Evolutionary conservation across 228 moss, liverwort and hornwort species (phyloP), one percentile per base, ranked within the genome.

Genomic region (Sphagnum fallax): DNA sequence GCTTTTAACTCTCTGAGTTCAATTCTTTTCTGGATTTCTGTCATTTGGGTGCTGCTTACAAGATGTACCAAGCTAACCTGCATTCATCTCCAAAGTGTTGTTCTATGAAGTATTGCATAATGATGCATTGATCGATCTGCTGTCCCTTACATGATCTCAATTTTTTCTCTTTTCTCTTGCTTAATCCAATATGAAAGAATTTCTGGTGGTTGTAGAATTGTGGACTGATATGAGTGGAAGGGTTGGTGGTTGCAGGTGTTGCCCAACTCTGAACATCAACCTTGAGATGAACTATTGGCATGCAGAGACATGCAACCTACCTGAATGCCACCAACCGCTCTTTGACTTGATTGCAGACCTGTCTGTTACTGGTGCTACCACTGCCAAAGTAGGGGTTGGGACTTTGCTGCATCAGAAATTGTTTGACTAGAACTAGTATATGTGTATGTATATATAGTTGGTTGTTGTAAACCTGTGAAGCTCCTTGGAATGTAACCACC

Each of bases 261-360:
- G 93, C 68, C 96, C 93, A 49, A 93, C 93, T 15, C 80, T 97
- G 52, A 97, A 97, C 79, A 93, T 97, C 71, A 97, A 97, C 73
- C 72, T 93, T 75, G 91, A 93, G 67, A 97, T 97, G 96, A 97
- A 97, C 78, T 97, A 97, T 78, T 97, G 96, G 93, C 91, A 80
- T 72, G 89, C 93, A 64, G 96, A 97, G 80, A 91, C 93, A 48
- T 97, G 93, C 81, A 97, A 93, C 78, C 76, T 97, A 64, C 69
- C 88, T 6, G 96, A 93, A 69, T 93, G 96, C 69, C 96, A 97
- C 72, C 8, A 75, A 60, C 93, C 93, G 12, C 82, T 97, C 66
- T 97, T 97, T 70, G 91, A 93, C 78, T 84, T 89, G 67, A 80
- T 97, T 67, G 88, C 86, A 74, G 86, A 89, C 55, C 85, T 97